A percentile compares a stretch with the other conserved stretches of the same genome.
These are phyloP conservation scores for Solanum habrochaites DNA, from an alignment of 257 asterid species.

Conservation along the genomic window DNA sequence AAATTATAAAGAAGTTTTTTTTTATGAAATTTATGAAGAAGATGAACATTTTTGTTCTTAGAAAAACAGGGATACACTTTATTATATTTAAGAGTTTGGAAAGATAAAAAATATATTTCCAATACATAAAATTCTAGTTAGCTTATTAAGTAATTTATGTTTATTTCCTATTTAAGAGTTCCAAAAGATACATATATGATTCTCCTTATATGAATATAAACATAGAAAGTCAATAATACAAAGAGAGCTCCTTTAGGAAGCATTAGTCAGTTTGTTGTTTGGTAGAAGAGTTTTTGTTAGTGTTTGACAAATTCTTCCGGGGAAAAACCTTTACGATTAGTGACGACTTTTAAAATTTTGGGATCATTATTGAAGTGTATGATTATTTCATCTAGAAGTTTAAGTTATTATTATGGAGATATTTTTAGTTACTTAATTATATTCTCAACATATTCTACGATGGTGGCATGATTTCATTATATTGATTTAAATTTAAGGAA, in stretches of 20 bases:
- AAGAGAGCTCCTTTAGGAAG: background rate
- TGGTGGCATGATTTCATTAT: background rate
- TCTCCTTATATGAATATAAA: background rate
- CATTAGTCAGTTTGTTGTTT: background rate
- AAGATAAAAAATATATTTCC: background rate
- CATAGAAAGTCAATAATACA: background rate
- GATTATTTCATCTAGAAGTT: background rate
- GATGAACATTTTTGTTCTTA: background rate
- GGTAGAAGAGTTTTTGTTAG: background rate
- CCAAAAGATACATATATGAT: background rate
- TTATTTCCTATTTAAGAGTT: background rate
- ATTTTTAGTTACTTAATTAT: background rate
- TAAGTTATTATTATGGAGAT: background rate
- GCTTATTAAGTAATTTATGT: background rate
- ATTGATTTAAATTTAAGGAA: background rate
- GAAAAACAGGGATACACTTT: background rate
- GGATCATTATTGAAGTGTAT: background rate
- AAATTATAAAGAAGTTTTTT: too few species aligned
- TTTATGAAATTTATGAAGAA: background rate
- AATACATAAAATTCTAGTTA: background rate
- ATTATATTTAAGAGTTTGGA: background rate
- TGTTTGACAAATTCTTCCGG: background rate
- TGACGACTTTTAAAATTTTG: background rate
- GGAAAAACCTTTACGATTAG: background rate
- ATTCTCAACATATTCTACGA: background rate